Conservation (phyloP, 225 moss, liverwort and hornwort species). For the Marchantia paleacea region DNA sequence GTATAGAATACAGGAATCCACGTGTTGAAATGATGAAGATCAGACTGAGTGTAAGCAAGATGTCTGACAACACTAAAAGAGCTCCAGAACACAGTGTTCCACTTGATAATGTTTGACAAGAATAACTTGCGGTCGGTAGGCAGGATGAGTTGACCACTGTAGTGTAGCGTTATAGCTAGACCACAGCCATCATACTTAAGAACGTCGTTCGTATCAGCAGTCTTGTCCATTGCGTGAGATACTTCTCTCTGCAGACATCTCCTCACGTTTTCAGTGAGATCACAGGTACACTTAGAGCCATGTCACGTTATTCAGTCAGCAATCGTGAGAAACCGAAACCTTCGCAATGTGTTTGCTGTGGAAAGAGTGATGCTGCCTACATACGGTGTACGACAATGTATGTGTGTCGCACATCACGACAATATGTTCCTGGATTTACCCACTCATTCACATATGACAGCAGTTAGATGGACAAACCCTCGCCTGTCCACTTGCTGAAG, state of each 20-base stretch:
- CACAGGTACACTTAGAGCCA: background rate
- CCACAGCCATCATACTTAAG: background rate
- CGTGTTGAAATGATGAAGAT: background rate
- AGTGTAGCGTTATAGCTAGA: background rate
- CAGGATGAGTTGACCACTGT: background rate
- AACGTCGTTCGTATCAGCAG: background rate
- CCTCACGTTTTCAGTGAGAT: background rate
- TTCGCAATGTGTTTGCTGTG: background rate
- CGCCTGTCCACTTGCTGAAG: background rate
- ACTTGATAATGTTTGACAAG: background rate
- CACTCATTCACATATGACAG: background rate
- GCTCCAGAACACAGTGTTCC: background rate
- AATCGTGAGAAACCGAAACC: background rate
- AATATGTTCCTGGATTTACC: background rate
- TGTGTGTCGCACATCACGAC: background rate
- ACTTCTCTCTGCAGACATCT: background rate
- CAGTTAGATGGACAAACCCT: background rate
- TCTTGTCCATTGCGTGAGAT: background rate
- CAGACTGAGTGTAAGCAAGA: background rate
- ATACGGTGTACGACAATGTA: background rate
- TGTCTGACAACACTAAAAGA: background rate
- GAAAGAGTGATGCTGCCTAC: background rate
- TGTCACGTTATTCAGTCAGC: background rate
- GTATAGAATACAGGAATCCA: background rate
- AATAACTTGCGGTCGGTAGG: background rate